Base-by-base conservation (phyloP, 2,329 filamentous ascomycete species). In the Ascochyta clinopodiicola region DNA sequence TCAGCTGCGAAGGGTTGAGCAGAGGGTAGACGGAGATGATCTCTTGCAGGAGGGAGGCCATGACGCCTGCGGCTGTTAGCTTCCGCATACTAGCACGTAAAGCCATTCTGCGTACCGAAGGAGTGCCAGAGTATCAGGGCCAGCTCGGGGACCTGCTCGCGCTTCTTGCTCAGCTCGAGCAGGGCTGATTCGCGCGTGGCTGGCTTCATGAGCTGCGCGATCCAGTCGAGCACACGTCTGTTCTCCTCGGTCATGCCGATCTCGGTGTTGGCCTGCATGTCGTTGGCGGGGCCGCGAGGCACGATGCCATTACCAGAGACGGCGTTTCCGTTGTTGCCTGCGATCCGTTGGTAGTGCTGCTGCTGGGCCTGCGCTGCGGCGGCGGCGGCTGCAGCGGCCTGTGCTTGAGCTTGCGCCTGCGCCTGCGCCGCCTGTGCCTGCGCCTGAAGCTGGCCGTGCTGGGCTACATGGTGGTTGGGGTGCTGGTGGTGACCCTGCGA, bases 11-110 rank as follows among this genome's bases (percentile, higher is more conserved):
- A 6, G 95, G 95, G 76, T 96, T 99, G 68, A 99, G 86, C 4
- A 99, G 86, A 25, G 92, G 96, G 75, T 99, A 99, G 51, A 99
- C 95, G 10, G 94, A 97, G 73, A 99, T 99, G 74, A 99, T 99
- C 79, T 99, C 95, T 77, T 98, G 94, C 31, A 98, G 85, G 22
- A 99, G 83, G 50, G 92, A 96, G 40, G 95, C 97, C 95, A 99
- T 99, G 71, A 99, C 95, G 70, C 93, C 92, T 96, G 62, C 12
- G 21, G 24, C 56, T 59, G 58, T 69, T 60, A 72, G 60, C 62
- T 25, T 4, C 21, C 10, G 12, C 12, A 6, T 19, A 19, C 13
- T 24, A 12, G 21, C 15, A 27, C 2, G 10, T 6, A 40, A 38
- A 85, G 96, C 92, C 93, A 71, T 96, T 27, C 2, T 12, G 4